phyloP scores from a whole-genome alignment of 2,329 filamentous ascomycete genomes.

The Ophiostoma novo-ulmi region DNA sequence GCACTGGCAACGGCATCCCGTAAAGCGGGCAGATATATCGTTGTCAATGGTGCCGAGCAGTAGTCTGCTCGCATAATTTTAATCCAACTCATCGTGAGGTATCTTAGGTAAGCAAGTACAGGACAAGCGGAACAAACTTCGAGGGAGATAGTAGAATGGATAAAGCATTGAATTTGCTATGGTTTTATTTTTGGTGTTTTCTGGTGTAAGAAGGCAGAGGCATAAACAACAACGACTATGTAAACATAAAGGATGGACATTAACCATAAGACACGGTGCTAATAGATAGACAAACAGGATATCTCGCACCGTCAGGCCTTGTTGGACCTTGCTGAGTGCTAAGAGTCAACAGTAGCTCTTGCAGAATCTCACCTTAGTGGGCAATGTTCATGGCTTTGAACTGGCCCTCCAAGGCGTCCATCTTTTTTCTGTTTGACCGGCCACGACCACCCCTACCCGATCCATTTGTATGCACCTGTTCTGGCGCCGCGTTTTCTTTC shows the following conservation, averaged over 20 bases:
- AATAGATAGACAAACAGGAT: neutral
- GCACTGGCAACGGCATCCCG: slow-evolving; percentile 60
- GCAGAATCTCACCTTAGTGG: slow-evolving; percentile 12
- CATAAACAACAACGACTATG: neutral
- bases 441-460: neutral
- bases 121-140: neutral
- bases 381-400: slow-evolving; percentile 19
- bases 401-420: slow-evolving; percentile 18
- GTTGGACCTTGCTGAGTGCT: neutral
- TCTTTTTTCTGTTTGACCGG: slow-evolving; percentile 16
- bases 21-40: slow-evolving; percentile 68
- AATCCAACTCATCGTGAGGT: neutral
- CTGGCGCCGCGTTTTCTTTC: slow-evolving; percentile 23
- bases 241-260: neutral
- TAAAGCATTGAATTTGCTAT: neutral
- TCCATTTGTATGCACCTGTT: slow-evolving; percentile 14
- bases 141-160: neutral
- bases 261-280: neutral
- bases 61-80: neutral
- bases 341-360: neutral
- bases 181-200: neutral
- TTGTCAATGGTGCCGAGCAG: slow-evolving; percentile 55
- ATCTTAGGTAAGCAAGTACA: neutral
- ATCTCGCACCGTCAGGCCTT: neutral
- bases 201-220: neutral